Base-by-base conservation (phyloP, 2,329 filamentous ascomycete genomes). In the Cercospora sesami region DNA sequence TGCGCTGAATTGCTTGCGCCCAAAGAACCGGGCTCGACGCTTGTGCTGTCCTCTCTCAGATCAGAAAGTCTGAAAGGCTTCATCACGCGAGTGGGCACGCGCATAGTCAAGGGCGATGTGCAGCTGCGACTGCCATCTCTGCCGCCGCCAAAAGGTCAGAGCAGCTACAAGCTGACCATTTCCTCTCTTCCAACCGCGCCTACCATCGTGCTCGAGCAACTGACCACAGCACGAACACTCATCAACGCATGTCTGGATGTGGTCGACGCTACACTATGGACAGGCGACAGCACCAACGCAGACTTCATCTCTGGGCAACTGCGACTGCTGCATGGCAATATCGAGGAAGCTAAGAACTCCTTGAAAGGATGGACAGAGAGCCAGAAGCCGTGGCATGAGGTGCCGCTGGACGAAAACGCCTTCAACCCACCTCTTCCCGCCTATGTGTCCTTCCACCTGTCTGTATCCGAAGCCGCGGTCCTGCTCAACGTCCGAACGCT, bases 31-130 rank as follows among this genome's bases (percentile, higher is more conserved):
- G 93, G 93, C 8, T 94, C 90, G 74, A 99, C 94, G 0, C 87
- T 99, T 30, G 94, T 95, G 31, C 86, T 99, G 72, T 95, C 91
- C 69, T 96, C 94, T 14, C 86, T 91, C 65, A 88, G 94, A 65
- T 94, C 92, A 65, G 95, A 99, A 82, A 89, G 87, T 73, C 89
- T 98, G 70, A 99, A 99, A 80, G 95, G 95, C 18, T 92, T 93
- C 74, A 88, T 98, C 68, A 98, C 94, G 1, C 88, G 95, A 64
- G 88, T 96, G 39, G 95, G 95, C 45, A 92, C 92, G n/a, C 89
- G 91, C 62, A 90, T 99, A 71, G 90, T 96, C 71, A 97, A 96
- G 79, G 94, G 93, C 72, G 90, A 91, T 69, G 86, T 96, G 69
- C 88, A 91, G 76, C 86, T 97, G 39, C 90, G 91, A 63, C 86